These are phyloP conservation scores for Fusarium phyllophilum DNA, from an alignment of 2,329 filamentous ascomycete genomes.

Conservation along the genomic window DNA sequence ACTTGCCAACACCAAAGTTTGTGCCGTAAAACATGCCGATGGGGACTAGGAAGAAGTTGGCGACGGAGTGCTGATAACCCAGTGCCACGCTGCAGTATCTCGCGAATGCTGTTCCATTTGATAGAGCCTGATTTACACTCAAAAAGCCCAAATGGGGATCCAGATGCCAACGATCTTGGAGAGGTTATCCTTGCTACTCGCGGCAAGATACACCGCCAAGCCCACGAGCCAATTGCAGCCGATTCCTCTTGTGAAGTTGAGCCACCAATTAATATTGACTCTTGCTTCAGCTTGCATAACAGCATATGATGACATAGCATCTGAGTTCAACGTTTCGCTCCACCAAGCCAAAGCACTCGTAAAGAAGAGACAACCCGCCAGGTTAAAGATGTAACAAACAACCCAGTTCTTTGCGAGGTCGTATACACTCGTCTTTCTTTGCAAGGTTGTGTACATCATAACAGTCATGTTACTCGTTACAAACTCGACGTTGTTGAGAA, in stretches of 20 bases:
- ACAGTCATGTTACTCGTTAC: too few relatives aligned
- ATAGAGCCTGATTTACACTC: not conserved
- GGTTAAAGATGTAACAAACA: not conserved
- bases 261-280: not conserved
- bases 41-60: not conserved
- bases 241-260: not conserved
- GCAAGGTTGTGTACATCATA: too few relatives aligned
- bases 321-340: not conserved
- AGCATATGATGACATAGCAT: not conserved
- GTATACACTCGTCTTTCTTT: too few relatives aligned
- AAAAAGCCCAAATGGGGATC: not conserved
- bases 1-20: not conserved
- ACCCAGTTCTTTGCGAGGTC: not conserved
- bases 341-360: not conserved
- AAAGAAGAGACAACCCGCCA: not conserved
- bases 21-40: not conserved
- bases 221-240: not conserved
- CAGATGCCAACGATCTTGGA: not conserved
- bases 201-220: accelerated
- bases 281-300: not conserved
- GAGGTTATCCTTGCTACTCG: not conserved
- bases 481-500: too few relatives aligned
- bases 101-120: not conserved
- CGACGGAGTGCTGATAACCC: not conserved
- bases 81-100: not conserved